These are phyloP conservation scores for Populus simonii DNA, from an alignment of 345 rosid species.

Conservation along the genomic window DNA sequence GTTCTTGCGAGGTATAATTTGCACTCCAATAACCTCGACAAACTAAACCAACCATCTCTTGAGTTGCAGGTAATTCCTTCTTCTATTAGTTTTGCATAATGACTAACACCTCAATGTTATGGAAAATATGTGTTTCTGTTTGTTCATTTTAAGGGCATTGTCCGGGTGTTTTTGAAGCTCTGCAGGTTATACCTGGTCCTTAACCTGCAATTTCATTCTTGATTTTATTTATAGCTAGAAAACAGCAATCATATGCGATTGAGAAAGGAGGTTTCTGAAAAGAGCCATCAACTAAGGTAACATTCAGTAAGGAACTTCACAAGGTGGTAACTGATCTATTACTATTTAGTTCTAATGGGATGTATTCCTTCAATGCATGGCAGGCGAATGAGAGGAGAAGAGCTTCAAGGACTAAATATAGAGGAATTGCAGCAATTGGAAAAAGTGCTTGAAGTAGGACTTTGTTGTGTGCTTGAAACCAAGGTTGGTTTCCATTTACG, in stretches of 20 bases:
- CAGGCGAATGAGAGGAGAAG: constrained; percentile 32
- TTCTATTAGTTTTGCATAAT: background rate
- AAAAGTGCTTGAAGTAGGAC: constrained; percentile 21
- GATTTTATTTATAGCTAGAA: constrained; percentile 36
- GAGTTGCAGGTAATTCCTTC: constrained; percentile 48
- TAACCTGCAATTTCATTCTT: background rate
- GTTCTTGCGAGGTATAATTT: constrained; percentile 41
- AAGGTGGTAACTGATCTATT: background rate
- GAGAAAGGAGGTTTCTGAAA: constrained; percentile 53
- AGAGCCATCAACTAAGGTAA: constrained; percentile 54
- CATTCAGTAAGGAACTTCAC: too few species aligned
- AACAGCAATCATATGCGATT: constrained; percentile 36
- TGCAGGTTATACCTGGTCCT: background rate
- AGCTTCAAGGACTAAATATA: constrained; percentile 19
- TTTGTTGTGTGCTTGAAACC: constrained; percentile 10
- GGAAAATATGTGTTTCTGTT: background rate
- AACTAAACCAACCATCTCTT: constrained; percentile 44
- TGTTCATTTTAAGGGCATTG: background rate
- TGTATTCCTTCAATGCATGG: background rate
- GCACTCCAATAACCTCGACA: constrained; percentile 46
- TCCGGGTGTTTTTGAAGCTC: background rate
- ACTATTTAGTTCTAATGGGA: background rate
- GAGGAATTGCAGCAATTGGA: constrained; percentile 27
- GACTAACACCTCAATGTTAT: background rate
- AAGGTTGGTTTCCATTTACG: constrained; percentile 1